These are phyloP conservation scores for Podila verticillata DNA, from an alignment of 192 early-diverging fungal genomes.

Conservation along the genomic window DNA sequence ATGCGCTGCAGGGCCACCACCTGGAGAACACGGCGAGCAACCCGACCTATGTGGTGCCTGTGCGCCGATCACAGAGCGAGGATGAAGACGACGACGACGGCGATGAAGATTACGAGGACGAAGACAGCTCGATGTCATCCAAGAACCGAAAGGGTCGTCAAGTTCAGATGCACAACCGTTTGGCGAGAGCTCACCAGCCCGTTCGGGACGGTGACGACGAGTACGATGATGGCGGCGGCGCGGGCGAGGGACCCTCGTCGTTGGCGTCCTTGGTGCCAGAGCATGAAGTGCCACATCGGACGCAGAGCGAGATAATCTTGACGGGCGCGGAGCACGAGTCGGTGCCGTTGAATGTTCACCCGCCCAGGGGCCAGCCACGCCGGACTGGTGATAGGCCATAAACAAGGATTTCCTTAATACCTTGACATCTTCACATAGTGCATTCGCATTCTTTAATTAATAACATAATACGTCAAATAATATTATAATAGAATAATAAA, in stretches of 20 bases:
- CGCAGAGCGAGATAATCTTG: neutral
- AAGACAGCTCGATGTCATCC: neutral
- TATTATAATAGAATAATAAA: too few relatives aligned
- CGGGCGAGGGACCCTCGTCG: neutral
- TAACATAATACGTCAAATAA: too few relatives aligned
- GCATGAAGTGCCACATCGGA: neutral
- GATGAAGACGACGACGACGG: neutral
- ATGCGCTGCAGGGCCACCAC: conserved; percentile 9
- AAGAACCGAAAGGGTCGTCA: neutral
- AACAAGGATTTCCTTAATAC: too few relatives aligned
- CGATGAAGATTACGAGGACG: neutral
- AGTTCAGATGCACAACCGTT: neutral
- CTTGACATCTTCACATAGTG: too few relatives aligned
- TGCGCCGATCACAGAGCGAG: neutral
- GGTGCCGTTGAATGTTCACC: neutral
- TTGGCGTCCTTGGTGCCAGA: neutral
- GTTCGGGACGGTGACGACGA: neutral
- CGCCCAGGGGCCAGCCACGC: neutral
- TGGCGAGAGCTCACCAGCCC: neutral
- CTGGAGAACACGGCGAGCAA: neutral
- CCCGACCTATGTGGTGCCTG: neutral
- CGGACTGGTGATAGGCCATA: too few relatives aligned
- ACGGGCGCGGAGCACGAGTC: neutral
- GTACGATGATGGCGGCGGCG: neutral
- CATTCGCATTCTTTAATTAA: too few relatives aligned